Percentiles rank a stretch among this genome's conserved stretches.
Evolutionary conservation across 129 eudicot genomes (phyloP).

Genomic region (Escallonia herrerae): DNA sequence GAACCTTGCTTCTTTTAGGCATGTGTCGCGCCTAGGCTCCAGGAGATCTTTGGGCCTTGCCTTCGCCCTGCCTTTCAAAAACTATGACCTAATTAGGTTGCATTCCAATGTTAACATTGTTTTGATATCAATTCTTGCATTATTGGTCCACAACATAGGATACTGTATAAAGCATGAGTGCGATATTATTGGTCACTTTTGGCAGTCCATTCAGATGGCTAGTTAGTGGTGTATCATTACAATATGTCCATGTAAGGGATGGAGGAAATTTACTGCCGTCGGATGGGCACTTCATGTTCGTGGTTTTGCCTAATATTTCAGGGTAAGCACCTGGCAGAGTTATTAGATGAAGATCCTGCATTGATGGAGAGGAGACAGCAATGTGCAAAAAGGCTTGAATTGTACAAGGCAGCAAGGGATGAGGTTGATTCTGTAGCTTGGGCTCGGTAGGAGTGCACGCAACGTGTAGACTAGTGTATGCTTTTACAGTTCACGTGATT

Average conservation of each 20-base stretch:
- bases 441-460: constrained; percentile 33
- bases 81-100: neutral
- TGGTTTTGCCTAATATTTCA: constrained; percentile 13
- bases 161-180: too few relatives aligned
- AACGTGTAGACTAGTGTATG: constrained; percentile 7
- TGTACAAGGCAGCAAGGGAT: constrained; percentile 75
- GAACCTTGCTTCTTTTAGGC: too few relatives aligned
- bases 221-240: too few relatives aligned
- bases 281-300: neutral
- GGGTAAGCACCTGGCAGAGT: constrained; percentile 62
- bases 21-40: too few relatives aligned
- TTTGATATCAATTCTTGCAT: too few relatives aligned
- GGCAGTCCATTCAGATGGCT: too few relatives aligned
- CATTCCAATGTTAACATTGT: neutral
- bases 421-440: constrained; percentile 73
- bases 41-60: too few relatives aligned
- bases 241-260: too few relatives aligned
- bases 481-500: constrained; percentile 3
- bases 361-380: constrained; percentile 73
- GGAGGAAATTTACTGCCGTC: too few relatives aligned
- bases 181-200: too few relatives aligned
- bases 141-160: too few relatives aligned
- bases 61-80: too few relatives aligned
- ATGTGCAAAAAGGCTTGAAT: constrained; percentile 65
- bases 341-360: constrained; percentile 88